Percentiles rank a stretch among this genome's conserved stretches.
Conservation (phyloP, 2,329 filamentous ascomycete genomes). For the Paracamarosporium sp. region DNA sequence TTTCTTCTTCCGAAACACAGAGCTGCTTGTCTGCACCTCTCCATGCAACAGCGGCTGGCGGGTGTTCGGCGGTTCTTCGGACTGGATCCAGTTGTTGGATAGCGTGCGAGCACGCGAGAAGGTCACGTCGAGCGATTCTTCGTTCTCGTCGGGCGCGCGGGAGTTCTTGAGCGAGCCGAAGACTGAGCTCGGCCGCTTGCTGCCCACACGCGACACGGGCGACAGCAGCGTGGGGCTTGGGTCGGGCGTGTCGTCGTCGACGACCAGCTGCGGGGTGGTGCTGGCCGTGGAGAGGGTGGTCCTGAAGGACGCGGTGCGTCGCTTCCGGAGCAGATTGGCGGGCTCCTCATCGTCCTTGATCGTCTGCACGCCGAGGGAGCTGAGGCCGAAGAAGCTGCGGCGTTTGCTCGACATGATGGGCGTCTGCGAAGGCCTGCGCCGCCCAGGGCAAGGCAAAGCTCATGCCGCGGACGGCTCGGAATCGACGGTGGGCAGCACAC, state of each 20-base stretch:
- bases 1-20: conserved; percentile 75
- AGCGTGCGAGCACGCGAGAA: conserved; percentile 55
- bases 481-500: background rate
- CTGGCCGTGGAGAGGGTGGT: conserved; percentile 37
- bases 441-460: conserved; percentile 33
- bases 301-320: conserved; percentile 44
- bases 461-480: conserved; percentile 1
- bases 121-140: conserved; percentile 56
- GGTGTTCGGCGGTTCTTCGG: conserved; percentile 45
- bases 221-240: conserved; percentile 19
- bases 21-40: conserved; percentile 72
- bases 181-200: conserved; percentile 53
- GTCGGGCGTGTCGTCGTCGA: conserved; percentile 24
- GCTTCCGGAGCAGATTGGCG: conserved; percentile 45
- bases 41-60: conserved; percentile 67
- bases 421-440: conserved; percentile 29
- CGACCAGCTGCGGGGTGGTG: conserved; percentile 26
- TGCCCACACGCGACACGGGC: conserved; percentile 26
- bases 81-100: conserved; percentile 53
- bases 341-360: conserved; percentile 42
- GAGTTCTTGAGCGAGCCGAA: conserved; percentile 65
- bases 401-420: conserved; percentile 45
- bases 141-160: conserved; percentile 60
- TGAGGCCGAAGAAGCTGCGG: conserved; percentile 45
- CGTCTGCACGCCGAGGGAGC: conserved; percentile 33